These are phyloP conservation scores for Leccinum angustisporum DNA, from an alignment of 1,284 basidiomycete species.

Conservation along the genomic window DNA sequence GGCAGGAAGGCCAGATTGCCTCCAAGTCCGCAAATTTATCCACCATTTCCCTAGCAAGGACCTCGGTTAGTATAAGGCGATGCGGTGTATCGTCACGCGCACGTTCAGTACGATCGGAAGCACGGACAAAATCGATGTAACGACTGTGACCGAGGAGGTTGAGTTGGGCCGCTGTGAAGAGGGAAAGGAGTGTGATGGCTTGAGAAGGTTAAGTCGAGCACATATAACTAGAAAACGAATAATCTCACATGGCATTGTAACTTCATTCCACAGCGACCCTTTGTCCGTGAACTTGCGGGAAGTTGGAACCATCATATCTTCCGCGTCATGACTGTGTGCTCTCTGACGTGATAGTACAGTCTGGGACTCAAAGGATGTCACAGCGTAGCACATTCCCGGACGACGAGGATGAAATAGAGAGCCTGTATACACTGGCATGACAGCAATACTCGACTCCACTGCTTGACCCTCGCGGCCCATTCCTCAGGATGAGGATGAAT, in stretches of 20 bases:
- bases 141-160: constrained; percentile 72
- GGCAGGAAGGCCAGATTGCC: constrained; percentile 26
- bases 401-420: no score
- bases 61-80: constrained; percentile 18
- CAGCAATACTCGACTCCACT: no score
- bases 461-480: no score
- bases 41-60: constrained; percentile 27
- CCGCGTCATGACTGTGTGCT: no score
- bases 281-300: constrained; percentile 39
- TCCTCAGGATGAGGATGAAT: no score
- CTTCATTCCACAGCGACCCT: constrained; percentile 47
- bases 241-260: constrained; percentile 76
- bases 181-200: constrained; percentile 10
- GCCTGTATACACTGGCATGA: no score
- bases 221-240: constrained; percentile 5
- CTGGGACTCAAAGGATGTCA: no score
- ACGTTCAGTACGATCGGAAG: constrained; percentile 62
- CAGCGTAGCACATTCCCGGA: no score
- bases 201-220: constrained; percentile 2
- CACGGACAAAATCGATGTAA: no score
- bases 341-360: no score
- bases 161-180: constrained; percentile 83
- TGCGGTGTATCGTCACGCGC: constrained; percentile 42
- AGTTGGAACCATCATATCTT: no score
- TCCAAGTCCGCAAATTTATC: constrained; percentile 26